These are phyloP conservation scores for Hyphodiscus hymeniophilus DNA, from an alignment of 495 filamentous ascomycete genomes.

Conservation along the genomic window DNA sequence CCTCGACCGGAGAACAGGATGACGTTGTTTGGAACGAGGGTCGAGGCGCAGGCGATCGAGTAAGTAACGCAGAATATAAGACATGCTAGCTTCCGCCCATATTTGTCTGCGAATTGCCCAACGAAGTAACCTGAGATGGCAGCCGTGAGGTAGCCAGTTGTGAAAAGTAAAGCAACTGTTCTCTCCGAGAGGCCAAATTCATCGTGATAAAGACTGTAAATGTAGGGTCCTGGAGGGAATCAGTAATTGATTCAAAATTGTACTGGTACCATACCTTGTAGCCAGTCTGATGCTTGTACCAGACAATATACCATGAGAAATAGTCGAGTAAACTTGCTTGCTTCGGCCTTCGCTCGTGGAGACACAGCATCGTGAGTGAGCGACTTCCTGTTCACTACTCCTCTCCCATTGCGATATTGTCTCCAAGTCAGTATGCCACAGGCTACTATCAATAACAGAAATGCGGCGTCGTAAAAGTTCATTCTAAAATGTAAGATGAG, in stretches of 20 bases:
- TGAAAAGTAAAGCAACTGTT: constrained; percentile 41
- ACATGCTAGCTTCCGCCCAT: constrained; percentile 41
- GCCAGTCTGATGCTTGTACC: constrained; percentile 46
- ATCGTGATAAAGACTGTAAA: constrained; percentile 46
- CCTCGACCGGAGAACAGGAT: constrained; percentile 42
- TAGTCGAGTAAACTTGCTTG: constrained; percentile 27
- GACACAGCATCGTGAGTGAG: constrained; percentile 2
- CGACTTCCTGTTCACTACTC: constrained; percentile 9
- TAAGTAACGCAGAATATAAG: constrained; percentile 43
- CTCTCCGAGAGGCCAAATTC: constrained; percentile 39
- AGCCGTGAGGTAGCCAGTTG: constrained; percentile 42
- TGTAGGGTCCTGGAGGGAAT: constrained; percentile 33
- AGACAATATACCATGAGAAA: constrained; percentile 41
- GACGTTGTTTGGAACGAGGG: constrained; percentile 28
- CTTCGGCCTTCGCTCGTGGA: constrained; percentile 23
- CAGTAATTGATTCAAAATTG: background rate
- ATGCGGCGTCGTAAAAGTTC: constrained; percentile 18
- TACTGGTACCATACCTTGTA: constrained; percentile 31
- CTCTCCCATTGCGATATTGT: constrained; percentile 11
- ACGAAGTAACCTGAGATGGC: constrained; percentile 41
- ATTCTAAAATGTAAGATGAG: constrained; percentile 6
- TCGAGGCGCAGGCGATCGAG: constrained; percentile 41
- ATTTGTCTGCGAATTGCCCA: constrained; percentile 41
- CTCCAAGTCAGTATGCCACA: constrained; percentile 17
- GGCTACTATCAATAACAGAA: constrained; percentile 11